Base-by-base conservation (phyloP, 2,329 filamentous ascomycete genomes). In the Claviceps quebecensis region DNA sequence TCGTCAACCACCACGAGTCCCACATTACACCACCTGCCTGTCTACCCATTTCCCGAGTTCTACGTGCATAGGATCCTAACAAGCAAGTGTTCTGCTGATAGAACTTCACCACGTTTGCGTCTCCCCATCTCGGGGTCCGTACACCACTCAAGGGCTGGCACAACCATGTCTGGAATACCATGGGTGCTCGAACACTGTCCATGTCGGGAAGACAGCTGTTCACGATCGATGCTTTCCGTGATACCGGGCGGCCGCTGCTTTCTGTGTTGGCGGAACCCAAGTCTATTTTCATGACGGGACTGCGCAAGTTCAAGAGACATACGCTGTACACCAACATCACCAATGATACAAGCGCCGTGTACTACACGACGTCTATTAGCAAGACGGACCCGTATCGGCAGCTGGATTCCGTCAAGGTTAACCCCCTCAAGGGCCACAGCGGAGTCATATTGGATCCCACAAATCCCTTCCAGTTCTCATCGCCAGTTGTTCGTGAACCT, bases 41-140 rank as follows among this genome's bases (percentile, higher is more conserved):
- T n/a, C 38, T 11, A 34, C 29, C 8, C 29, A 14, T 22, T 39
- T 17, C 8, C 34, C 26, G 9, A 13, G 36, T 11, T 39, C 13
- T 39, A 11, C 34, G 34, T 36, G 38, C 17, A 26, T 34, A 6
- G 13, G 9, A 8, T 37, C 14, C 17, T 43, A 41, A 49, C 36
- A 17, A n/a, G 11, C 26, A 44, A n/a, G 11, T 19, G 4, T 16
- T 23, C 4, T 19, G 11, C 16, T 29, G 43, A 13, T 11, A 84
- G 78, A 96, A 95, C 72, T 96, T 97, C 67, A 87, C 85, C 2
- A 95, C 90, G 1, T 96, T 97, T 67, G 91, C 86, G 5, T 84
- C 86, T 36, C 91, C 86, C 23, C 86, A 90, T 67, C 74, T 90
- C 7, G 86, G 86, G n/a, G 84, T 86, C 1, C 75, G 84, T 48